Percentiles rank a stretch among this genome's conserved stretches.
Conservation (phyloP, 352 stramenopile species). For the Plasmopara muralis region DNA sequence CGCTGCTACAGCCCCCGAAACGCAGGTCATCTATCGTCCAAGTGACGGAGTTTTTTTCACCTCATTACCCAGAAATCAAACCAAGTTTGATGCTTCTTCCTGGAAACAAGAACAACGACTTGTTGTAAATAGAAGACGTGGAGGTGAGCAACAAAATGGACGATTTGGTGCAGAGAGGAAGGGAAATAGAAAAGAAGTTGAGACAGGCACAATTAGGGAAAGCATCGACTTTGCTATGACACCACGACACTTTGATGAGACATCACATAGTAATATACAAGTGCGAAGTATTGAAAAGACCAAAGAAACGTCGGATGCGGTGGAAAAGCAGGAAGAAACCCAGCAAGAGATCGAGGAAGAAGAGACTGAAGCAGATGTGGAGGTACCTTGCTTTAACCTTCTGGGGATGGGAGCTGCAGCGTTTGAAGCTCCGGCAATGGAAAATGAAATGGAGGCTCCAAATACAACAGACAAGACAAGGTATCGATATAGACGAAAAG, state of each 20-base stretch:
- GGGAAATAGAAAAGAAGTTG: neutral
- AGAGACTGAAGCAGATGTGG: conserved; percentile 19
- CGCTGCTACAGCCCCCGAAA: conserved; percentile 3
- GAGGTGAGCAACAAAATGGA: conserved; percentile 3
- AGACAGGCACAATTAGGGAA: conserved; percentile 2
- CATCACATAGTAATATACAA: no score
- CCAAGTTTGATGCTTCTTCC: neutral
- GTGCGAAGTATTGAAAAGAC: no score
- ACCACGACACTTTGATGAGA: no score
- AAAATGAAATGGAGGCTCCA: conserved; percentile 2
- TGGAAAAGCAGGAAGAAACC: conserved; percentile 1
- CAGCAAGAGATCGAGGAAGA: conserved; percentile 15
- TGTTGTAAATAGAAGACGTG: conserved; percentile 26
- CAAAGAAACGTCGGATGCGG: neutral
- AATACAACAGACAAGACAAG: conserved; percentile 9
- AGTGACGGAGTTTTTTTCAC: conserved; percentile 41
- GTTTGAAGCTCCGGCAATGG: conserved; percentile 9
- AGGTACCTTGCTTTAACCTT: conserved; percentile 46
- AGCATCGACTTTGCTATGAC: no score
- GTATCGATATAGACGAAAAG: conserved; percentile 2
- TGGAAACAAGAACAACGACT: conserved; percentile 37
- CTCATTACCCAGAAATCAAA: conserved; percentile 8
- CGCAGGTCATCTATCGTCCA: conserved; percentile 14
- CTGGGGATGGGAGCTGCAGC: conserved; percentile 24
- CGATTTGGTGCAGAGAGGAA: conserved; percentile 2